Evolutionary conservation across 2,329 filamentous ascomycete genomes (phyloP).

Genomic region (Xylaria sp.): DNA sequence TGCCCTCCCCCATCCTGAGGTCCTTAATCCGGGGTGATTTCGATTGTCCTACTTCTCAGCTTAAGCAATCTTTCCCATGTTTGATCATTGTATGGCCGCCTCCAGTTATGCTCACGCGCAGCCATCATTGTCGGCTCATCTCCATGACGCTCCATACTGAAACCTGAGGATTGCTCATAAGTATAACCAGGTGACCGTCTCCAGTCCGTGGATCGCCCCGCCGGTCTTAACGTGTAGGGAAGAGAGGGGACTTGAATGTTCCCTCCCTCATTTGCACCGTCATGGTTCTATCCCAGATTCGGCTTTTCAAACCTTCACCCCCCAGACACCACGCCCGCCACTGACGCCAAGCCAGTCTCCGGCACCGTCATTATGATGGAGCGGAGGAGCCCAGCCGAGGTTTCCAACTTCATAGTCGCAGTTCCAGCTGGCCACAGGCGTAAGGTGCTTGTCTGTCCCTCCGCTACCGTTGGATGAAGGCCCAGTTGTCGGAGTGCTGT

Average conservation of each 20-base stretch:
- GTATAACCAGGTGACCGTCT: neutral
- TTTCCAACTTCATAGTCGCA: conserved; percentile 90
- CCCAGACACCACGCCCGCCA: conserved; percentile 84
- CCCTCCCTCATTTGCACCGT: neutral
- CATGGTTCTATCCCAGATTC: neutral
- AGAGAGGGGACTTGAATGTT: neutral
- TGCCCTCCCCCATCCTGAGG: neutral
- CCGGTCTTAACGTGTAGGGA: neutral
- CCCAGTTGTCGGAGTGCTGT: conserved; percentile 62
- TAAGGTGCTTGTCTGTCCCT: conserved; percentile 67
- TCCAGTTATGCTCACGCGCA: conserved; percentile 9
- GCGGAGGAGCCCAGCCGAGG: conserved; percentile 82
- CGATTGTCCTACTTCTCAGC: neutral
- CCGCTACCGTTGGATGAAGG: conserved; percentile 61
- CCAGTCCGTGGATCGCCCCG: neutral
- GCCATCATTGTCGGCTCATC: conserved; percentile 2
- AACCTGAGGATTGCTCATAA: neutral
- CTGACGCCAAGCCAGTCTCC: conserved; percentile 88
- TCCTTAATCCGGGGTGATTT: neutral
- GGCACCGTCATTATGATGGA: conserved; percentile 69
- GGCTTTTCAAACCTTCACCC: conserved; percentile 60
- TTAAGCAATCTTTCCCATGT: neutral
- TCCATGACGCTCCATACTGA: conserved; percentile 6
- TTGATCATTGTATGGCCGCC: neutral
- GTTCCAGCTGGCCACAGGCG: conserved; percentile 80